Percentiles rank a stretch among this genome's conserved stretches.
phyloP scores from a whole-genome alignment of 2,329 filamentous ascomycete genomes.

The Colletotrichum endophyticum region DNA sequence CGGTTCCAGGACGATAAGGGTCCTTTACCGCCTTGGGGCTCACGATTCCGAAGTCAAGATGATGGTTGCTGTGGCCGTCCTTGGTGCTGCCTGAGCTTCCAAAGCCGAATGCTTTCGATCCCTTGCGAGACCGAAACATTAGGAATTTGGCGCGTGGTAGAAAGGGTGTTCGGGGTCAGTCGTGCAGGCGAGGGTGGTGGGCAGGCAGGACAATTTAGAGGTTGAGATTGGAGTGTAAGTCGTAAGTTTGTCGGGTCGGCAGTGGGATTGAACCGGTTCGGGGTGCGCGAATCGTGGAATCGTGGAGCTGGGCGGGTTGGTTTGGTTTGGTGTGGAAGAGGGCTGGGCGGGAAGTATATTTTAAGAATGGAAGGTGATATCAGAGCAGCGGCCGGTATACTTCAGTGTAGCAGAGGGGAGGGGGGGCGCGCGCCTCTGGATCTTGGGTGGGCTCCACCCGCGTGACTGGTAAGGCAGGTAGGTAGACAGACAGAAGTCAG shows the following conservation, averaged over 20 bases:
- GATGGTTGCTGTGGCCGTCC: slow-evolving; percentile 9
- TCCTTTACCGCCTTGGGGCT: slow-evolving; percentile 16
- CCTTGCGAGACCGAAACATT: slow-evolving; percentile 21
- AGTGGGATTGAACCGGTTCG: neutral
- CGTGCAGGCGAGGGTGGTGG: neutral
- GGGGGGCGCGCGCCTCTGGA: neutral
- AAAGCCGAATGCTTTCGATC: slow-evolving; percentile 20
- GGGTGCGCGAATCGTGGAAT: slow-evolving; percentile 2
- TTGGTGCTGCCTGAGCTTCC: slow-evolving; percentile 16
- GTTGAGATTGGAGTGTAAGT: neutral
- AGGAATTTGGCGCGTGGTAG: neutral
- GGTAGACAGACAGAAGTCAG: neutral
- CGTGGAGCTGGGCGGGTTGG: neutral
- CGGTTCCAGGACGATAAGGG: slow-evolving; percentile 17
- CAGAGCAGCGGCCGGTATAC: slow-evolving; percentile 9
- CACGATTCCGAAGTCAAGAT: slow-evolving; percentile 20
- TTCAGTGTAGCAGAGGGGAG: neutral
- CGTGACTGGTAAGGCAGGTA: slow-evolving; percentile 4
- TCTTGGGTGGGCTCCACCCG: slow-evolving; percentile 16
- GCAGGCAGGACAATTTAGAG: neutral
- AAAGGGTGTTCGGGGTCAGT: neutral
- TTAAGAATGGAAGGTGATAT: slow-evolving; percentile 7
- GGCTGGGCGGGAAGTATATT: slow-evolving; percentile 14
- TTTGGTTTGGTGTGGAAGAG: neutral
- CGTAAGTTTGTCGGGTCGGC: neutral